Percentiles rank a stretch among this genome's conserved stretches.
phyloP scores from a whole-genome alignment of 177 flowering plant genomes.

The Tripterygium wilfordii region DNA sequence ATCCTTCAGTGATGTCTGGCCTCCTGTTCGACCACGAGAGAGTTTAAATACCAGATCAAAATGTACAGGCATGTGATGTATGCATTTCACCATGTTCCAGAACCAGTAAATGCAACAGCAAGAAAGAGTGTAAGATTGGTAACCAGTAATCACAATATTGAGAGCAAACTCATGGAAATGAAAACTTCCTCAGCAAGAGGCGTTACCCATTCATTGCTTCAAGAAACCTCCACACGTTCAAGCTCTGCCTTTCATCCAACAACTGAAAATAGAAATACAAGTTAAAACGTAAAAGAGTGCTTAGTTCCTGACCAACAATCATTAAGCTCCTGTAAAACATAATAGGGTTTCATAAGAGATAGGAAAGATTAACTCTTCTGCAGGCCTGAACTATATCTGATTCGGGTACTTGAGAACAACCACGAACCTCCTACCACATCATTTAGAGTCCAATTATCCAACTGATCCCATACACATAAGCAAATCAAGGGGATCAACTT shows the following conservation, averaged over 20 bases:
- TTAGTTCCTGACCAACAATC: not conserved
- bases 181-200: too few species aligned
- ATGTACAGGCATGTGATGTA: too few species aligned
- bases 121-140: too few species aligned
- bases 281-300: conserved; percentile 1
- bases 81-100: too few species aligned
- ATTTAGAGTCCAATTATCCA: not conserved
- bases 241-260: conserved; percentile 76
- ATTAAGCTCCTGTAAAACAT: not conserved
- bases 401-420: conserved; percentile 61
- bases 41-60: not conserved
- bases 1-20: conserved; percentile 64
- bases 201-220: conserved; percentile 79
- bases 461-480: not conserved
- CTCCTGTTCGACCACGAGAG: conserved; percentile 49
- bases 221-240: conserved; percentile 74
- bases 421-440: conserved; percentile 88
- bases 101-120: too few species aligned
- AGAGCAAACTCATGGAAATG: too few species aligned
- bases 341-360: too few species aligned
- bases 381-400: conserved; percentile 88
- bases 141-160: too few species aligned
- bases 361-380: conserved; percentile 62
- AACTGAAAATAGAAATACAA: conserved; percentile 44
- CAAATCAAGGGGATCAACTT: not conserved